Conservation (phyloP, 768 basidiomycete species). For the Hypholoma sublateritium region DNA sequence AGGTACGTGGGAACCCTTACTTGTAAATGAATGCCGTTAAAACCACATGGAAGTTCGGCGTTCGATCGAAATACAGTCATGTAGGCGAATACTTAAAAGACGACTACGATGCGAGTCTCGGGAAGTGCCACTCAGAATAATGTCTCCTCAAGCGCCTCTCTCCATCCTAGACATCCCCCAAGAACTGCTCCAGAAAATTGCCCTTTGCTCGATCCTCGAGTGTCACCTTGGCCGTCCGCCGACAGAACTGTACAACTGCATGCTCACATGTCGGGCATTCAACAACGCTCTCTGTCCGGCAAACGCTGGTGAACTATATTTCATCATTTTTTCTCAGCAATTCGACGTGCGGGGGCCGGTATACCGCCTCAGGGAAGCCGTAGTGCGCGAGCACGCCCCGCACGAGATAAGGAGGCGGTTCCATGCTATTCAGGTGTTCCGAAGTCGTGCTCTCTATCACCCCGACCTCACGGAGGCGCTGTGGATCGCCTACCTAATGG, state of each 20-base stretch:
- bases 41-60: slow-evolving; percentile 17
- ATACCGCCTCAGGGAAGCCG: slow-evolving; percentile 32
- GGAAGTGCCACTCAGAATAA: background rate
- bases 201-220: slow-evolving; percentile 28
- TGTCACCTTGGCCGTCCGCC: slow-evolving; percentile 31
- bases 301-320: slow-evolving; percentile 30
- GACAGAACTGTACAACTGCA: slow-evolving; percentile 27
- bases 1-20: slow-evolving; percentile 17
- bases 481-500: slow-evolving; percentile 56
- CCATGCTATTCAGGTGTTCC: slow-evolving; percentile 44
- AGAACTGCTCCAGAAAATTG: slow-evolving; percentile 34
- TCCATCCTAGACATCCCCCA: slow-evolving; percentile 30
- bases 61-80: slow-evolving; percentile 9
- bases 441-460: slow-evolving; percentile 32
- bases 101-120: background rate
- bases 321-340: slow-evolving; percentile 41
- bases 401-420: slow-evolving; percentile 47
- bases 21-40: slow-evolving; percentile 23
- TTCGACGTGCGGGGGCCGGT: slow-evolving; percentile 48
- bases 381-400: slow-evolving; percentile 32
- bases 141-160: slow-evolving; percentile 29
- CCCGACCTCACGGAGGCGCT: slow-evolving; percentile 42
- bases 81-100: slow-evolving; percentile 13
- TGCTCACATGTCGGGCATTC: slow-evolving; percentile 33
- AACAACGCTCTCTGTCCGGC: slow-evolving; percentile 23